Evolutionary conservation across 192 early-diverging fungal genomes (phyloP), one percentile per base, ranked within the genome.

Genomic region (Coemansia umbellata): DNA sequence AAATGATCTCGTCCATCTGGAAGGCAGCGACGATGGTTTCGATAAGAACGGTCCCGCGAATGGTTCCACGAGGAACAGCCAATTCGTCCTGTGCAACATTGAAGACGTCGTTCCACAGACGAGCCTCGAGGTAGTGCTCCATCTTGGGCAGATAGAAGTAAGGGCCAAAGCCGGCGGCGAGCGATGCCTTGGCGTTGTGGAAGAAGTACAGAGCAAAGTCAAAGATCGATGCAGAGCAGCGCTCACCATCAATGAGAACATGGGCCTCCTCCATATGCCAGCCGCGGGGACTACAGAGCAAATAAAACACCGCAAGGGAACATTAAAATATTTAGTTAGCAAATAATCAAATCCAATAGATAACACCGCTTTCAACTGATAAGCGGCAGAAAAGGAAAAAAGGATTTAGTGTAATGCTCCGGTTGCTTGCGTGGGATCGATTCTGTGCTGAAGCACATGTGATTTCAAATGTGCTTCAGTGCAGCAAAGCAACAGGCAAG

Each of bases 1-100:
- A 98, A 78, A 98, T 98, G 66, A 98, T 95, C 79, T 98, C 95
- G 59, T 98, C 95, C 95, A 98, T 98, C 79, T 98, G 92, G 71
- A 91, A 98, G 28, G 93, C 86, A 5, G 91, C 95, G 39, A 93
- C 78, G 69, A 98, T 94, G 47, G 95, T 98, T 78, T 98, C 95
- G 59, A 98, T 98, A 61, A 98, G 79, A 27, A 94, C 92, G 15
- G 95, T 98, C 33, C 82, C 93, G 66, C 95, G 92, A 66, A 98
- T 95, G 53, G 93, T 96, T 17, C 95, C 95, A 50, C 93, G 90
- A 24, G 92, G 91, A 33, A 98, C 75, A 48, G 75, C 81, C 47
- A 95, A 61, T 73, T 85, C 81, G 75, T 98, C 95, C 78, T 98
- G 95, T 19, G 93, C 76, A 15, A 91, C 73, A 80, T 95, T 95